Conservation (phyloP, 306 rosid species). For the Astragalus glycyphyllos region DNA sequence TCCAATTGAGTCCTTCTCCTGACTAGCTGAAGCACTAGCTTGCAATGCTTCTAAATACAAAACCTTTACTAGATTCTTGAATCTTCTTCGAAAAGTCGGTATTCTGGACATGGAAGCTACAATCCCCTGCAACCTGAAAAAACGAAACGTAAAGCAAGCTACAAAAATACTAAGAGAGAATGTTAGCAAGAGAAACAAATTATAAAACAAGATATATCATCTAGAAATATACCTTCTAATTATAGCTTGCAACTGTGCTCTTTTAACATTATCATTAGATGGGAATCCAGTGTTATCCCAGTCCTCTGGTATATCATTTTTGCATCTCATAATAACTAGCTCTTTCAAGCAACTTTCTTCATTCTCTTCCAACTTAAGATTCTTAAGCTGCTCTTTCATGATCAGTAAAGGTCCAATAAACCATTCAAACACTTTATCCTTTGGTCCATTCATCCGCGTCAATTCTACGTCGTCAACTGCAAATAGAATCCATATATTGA, state of each 20-base stretch:
- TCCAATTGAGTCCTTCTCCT: too few species aligned
- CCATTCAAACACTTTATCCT: slow-evolving; percentile 78
- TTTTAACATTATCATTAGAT: slow-evolving; percentile 57
- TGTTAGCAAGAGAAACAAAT: not conserved
- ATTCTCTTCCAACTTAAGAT: slow-evolving; percentile 52
- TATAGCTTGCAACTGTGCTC: slow-evolving; percentile 84
- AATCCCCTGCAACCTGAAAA: slow-evolving; percentile 72
- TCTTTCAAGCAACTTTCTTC: slow-evolving; percentile 70
- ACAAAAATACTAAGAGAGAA: not conserved
- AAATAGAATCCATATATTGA: slow-evolving; percentile 24
- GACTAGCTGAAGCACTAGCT: slow-evolving; percentile 50
- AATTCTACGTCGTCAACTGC: slow-evolving; percentile 74
- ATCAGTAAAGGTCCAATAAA: slow-evolving; percentile 74
- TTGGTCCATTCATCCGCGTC: slow-evolving; percentile 68
- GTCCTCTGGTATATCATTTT: slow-evolving; percentile 70
- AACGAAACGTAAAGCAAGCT: not conserved
- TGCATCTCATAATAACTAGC: slow-evolving; percentile 62
- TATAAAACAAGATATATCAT: not conserved
- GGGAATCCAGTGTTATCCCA: slow-evolving; percentile 71
- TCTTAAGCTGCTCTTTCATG: slow-evolving; percentile 80
- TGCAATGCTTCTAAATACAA: slow-evolving; percentile 73
- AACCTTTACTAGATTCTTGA: slow-evolving; percentile 62
- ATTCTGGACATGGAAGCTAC: slow-evolving; percentile 71
- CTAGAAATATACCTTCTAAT: slow-evolving; percentile 64
- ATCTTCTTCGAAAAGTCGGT: slow-evolving; percentile 72